phyloP scores from a whole-genome alignment of 2,329 filamentous ascomycete species.

The Bretziella fagacearum region DNA sequence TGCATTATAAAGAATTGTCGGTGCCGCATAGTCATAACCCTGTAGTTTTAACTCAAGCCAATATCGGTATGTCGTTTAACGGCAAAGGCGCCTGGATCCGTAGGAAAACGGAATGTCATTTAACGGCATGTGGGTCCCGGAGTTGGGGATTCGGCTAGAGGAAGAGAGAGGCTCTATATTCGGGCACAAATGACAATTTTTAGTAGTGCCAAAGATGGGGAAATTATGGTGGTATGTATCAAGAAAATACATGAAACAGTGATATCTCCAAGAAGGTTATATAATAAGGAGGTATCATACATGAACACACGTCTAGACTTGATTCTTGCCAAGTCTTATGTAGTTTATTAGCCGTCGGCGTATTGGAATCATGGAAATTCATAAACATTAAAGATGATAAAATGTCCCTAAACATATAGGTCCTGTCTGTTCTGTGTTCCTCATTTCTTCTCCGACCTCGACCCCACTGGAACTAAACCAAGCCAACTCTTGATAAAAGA shows the following conservation, averaged over 20 bases:
- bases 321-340: no score
- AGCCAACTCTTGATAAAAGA: conserved; percentile 18
- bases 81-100: not conserved
- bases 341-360: not conserved
- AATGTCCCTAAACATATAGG: conserved; percentile 2
- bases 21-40: no score
- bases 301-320: no score
- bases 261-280: no score
- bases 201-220: no score
- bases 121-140: not conserved
- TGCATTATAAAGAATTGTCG: no score
- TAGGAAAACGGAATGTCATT: not conserved
- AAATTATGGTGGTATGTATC: no score
- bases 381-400: not conserved
- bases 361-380: not conserved
- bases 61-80: conserved; percentile 5
- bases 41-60: no score
- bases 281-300: no score
- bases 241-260: no score
- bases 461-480: conserved; percentile 13
- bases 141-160: not conserved
- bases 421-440: not conserved
- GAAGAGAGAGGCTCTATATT: no score
- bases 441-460: not conserved
- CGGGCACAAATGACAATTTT: no score